phyloP scores from a whole-genome alignment of 2,329 filamentous ascomycete species.

The Alternaria tenuissima region DNA sequence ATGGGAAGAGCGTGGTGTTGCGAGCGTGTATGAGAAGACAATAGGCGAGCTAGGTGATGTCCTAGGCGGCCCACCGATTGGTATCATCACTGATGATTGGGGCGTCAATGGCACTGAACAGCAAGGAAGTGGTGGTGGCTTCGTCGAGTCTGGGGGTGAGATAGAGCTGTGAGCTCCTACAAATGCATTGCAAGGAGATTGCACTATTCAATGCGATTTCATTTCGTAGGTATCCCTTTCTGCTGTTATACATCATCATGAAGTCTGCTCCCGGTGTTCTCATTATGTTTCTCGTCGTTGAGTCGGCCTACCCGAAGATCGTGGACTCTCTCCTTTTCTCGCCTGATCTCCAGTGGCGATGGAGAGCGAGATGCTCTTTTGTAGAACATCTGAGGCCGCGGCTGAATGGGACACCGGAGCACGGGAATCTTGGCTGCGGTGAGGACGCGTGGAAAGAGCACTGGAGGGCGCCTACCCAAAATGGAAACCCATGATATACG shows the following conservation, averaged over 20 bases:
- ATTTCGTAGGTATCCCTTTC: neutral
- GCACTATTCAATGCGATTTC: neutral
- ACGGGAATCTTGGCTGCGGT: neutral
- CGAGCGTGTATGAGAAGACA: constrained; percentile 80
- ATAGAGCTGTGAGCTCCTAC: neutral
- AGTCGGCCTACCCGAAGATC: no score
- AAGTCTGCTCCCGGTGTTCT: neutral
- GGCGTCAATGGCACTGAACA: constrained; percentile 15
- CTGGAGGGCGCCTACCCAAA: constrained; percentile 21
- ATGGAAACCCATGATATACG: constrained; percentile 17
- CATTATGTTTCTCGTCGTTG: neutral
- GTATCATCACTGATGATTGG: constrained; percentile 56
- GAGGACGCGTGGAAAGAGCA: constrained; percentile 8
- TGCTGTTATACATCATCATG: no score
- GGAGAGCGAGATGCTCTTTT: no score
- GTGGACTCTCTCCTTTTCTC: neutral
- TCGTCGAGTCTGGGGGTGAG: constrained; percentile 23
- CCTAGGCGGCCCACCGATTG: constrained; percentile 62
- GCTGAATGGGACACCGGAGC: neutral
- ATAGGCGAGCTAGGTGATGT: constrained; percentile 76
- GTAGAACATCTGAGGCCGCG: neutral
- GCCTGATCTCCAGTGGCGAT: neutral
- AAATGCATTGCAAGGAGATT: neutral
- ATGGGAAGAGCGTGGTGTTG: constrained; percentile 50
- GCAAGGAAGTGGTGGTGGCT: constrained; percentile 19